phyloP scores from a whole-genome alignment of 2,329 filamentous ascomycete species.

The Aspergillus calidoustus region DNA sequence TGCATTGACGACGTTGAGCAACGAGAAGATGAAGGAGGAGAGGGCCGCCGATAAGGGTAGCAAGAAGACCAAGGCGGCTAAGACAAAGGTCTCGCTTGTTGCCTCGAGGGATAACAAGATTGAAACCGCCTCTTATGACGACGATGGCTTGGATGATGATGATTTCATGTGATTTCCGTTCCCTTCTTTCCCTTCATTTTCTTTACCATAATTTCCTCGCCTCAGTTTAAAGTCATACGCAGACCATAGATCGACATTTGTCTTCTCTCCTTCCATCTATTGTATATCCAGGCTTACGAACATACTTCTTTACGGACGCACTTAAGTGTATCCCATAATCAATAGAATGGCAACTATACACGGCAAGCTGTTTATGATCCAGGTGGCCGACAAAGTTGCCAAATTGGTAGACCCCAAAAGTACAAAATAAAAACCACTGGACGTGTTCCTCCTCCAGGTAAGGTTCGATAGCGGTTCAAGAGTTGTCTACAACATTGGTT shows the following conservation, averaged over 20 bases:
- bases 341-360: not conserved
- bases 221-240: slow-evolving; percentile 8
- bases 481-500: not conserved
- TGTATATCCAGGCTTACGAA: slow-evolving; percentile 6
- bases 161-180: slow-evolving; percentile 52
- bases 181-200: slow-evolving; percentile 18
- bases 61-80: slow-evolving; percentile 96
- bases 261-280: not conserved
- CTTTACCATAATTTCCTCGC: slow-evolving; percentile 11
- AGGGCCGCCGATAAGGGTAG: slow-evolving; percentile 90
- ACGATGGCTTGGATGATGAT: slow-evolving; percentile 76
- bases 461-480: not conserved
- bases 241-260: slow-evolving; percentile 4
- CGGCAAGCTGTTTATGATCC: not conserved
- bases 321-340: not conserved
- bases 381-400: no score
- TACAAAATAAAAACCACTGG: no score
- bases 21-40: slow-evolving; percentile 99
- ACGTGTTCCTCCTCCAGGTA: not conserved
- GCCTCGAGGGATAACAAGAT: slow-evolving; percentile 61
- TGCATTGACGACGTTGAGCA: slow-evolving; percentile 83
- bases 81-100: slow-evolving; percentile 87
- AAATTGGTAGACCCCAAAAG: no score
- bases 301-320: slow-evolving; percentile 1
- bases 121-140: slow-evolving; percentile 80